Base-by-base conservation (phyloP, 2,329 filamentous ascomycete genomes). In the Penicillium sp. region DNA sequence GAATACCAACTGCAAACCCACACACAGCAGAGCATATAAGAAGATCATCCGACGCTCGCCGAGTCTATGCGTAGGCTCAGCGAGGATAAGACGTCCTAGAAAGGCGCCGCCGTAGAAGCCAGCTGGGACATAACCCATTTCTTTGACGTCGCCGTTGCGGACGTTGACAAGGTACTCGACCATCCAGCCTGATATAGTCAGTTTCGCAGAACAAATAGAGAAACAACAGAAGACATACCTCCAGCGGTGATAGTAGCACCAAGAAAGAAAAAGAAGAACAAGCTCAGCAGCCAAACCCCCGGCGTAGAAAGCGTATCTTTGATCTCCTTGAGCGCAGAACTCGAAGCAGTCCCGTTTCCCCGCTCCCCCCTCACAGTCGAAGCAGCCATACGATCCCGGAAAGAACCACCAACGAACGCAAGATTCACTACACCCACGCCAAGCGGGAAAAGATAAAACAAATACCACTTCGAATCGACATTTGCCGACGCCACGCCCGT, bases 261-360 rank as follows among this genome's bases (percentile, higher is more conserved):
- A 0, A 84, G 68, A 45, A 78, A 77, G 61, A 83, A 82, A 66
- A 84, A 84, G 66, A 79, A 84, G 62, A 82, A 84, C 2, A 81
- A 47, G 43, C 79, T 80, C 3, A 84, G 60, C 0, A 81, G 61
- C 77, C 80, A 84, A 3, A 84, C 60, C 4, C 53, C 50, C 0
- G 58, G 57, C 0, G 51, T 53, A 2, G 47, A 41, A 7, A 65
- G 53, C 0, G 59, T 65, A 32, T 51, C 53, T 29, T 59, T 56
- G 12, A 64, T 64, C 34, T 64, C 63, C 24, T 45, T 45, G 6
- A 56, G 19, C 0, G 61, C 61, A 12, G 48, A 43, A 2, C 52
- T 52, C 19, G 45, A 5, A 9, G 29, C 17, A 2, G 6, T 15
- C 2, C 26, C 17, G 1, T 12, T 32, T 2, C 31, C 24, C 1